These are phyloP conservation scores for Fagopyrum tataricum DNA, from an alignment of 148 eudicot genomes.

Conservation along the genomic window DNA sequence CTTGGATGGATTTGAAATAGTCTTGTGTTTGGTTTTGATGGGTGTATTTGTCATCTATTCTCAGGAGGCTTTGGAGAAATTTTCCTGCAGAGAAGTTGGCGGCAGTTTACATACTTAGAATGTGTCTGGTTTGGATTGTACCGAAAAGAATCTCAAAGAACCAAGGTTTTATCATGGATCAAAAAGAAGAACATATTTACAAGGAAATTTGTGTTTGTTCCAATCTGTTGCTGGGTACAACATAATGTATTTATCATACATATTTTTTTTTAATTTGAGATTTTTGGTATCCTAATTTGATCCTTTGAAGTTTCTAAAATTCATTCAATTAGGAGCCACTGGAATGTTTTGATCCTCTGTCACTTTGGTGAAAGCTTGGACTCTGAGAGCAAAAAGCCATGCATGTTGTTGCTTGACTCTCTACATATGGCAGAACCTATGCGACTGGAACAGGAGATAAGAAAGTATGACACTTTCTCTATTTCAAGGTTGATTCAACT, in stretches of 20 bases:
- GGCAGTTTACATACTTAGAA: slow-evolving; percentile 35
- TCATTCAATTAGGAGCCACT: slow-evolving; percentile 49
- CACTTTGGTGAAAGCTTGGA: slow-evolving; percentile 43
- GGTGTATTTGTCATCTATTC: neutral
- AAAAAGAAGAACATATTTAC: slow-evolving; percentile 48
- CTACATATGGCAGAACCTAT: slow-evolving; percentile 29
- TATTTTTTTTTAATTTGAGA: neutral
- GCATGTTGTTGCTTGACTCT: slow-evolving; percentile 75
- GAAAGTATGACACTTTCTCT: slow-evolving; percentile 35
- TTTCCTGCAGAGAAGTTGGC: slow-evolving; percentile 35
- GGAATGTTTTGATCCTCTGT: slow-evolving; percentile 68
- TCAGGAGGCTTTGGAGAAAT: slow-evolving; percentile 48
- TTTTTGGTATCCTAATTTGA: neutral
- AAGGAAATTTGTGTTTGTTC: slow-evolving; percentile 64
- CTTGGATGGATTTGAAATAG: neutral
- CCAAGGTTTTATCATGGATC: slow-evolving; percentile 41
- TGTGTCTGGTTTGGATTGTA: slow-evolving; percentile 49
- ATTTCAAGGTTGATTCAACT: neutral
- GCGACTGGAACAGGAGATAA: slow-evolving; percentile 36
- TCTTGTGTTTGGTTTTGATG: neutral
- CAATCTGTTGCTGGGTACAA: slow-evolving; percentile 67
- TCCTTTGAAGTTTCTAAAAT: neutral
- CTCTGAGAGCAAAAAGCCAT: slow-evolving; percentile 32
- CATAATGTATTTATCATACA: neutral
- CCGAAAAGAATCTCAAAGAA: slow-evolving; percentile 19